Evolutionary conservation across 495 filamentous ascomycete species (phyloP).

Genomic region (Viridothelium virens): DNA sequence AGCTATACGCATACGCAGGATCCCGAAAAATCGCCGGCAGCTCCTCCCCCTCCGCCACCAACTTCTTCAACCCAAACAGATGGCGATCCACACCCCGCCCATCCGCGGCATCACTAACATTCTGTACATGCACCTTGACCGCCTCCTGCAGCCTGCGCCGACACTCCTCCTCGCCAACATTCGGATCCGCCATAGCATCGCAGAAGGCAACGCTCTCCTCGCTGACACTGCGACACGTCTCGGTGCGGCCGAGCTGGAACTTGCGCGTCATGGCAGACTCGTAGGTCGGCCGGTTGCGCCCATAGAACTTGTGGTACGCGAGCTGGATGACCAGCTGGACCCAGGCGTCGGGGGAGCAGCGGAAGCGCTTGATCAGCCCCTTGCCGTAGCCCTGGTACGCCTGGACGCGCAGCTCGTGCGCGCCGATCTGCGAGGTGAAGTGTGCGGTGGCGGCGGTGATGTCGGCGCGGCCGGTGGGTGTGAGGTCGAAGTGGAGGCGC

Average conservation of each 20-base stretch:
- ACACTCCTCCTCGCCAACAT: slow-evolving; percentile 52
- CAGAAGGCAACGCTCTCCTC: slow-evolving; percentile 91
- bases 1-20: slow-evolving; percentile 73
- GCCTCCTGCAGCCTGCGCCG: slow-evolving; percentile 74
- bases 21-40: slow-evolving; percentile 79
- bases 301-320: slow-evolving; percentile 98
- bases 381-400: slow-evolving; percentile 97
- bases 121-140: slow-evolving; percentile 72
- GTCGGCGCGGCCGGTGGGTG: slow-evolving; percentile 58
- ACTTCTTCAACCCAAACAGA: slow-evolving; percentile 92
- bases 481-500: slow-evolving; percentile 68
- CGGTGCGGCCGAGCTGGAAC: slow-evolving; percentile 93
- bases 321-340: slow-evolving; percentile 99
- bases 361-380: slow-evolving; percentile 98
- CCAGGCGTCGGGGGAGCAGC: slow-evolving; percentile 94
- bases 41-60: slow-evolving; percentile 72
- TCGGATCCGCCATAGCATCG: slow-evolving; percentile 67
- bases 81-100: slow-evolving; percentile 94
- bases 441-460: slow-evolving; percentile 68
- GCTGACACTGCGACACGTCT: slow-evolving; percentile 85
- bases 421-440: slow-evolving; percentile 68
- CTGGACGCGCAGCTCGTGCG: slow-evolving; percentile 89
- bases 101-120: slow-evolving; percentile 80
- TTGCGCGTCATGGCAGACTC: slow-evolving; percentile 90
- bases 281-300: slow-evolving; percentile 95